Percentiles rank a stretch among this genome's conserved stretches.
Conservation (phyloP, 2,329 filamentous ascomycete species). For the Neodidymelliopsis sp. region DNA sequence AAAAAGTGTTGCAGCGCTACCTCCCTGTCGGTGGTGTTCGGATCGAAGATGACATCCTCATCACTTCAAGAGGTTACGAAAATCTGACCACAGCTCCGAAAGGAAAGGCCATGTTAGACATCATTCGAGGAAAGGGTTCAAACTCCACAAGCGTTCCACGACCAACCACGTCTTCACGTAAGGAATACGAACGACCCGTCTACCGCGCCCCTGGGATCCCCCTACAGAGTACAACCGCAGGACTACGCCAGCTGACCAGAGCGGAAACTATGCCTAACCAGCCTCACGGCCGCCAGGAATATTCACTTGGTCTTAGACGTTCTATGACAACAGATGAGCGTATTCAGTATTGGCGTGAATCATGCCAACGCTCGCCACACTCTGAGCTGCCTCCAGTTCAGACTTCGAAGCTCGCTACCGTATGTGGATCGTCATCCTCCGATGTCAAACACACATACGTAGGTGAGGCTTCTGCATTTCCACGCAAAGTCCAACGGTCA, state of each 20-base stretch:
- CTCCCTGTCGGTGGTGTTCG: constrained; percentile 82
- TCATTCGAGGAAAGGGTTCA: constrained; percentile 50
- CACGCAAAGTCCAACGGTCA: background rate
- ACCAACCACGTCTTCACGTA: background rate
- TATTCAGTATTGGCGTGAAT: constrained; percentile 26
- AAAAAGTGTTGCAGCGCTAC: constrained; percentile 75
- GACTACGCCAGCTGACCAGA: constrained; percentile 26
- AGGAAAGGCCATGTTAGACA: constrained; percentile 68
- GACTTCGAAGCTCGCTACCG: constrained; percentile 3
- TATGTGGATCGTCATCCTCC: constrained; percentile 28
- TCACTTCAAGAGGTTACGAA: constrained; percentile 72
- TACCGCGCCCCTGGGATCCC: constrained; percentile 40
- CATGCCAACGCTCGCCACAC: background rate
- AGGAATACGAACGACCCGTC: constrained; percentile 18
- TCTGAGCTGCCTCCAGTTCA: background rate
- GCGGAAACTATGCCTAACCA: constrained; percentile 34
- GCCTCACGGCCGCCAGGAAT: constrained; percentile 30
- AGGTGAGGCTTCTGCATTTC: background rate
- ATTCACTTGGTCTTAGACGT: constrained; percentile 26
- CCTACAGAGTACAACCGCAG: constrained; percentile 16
- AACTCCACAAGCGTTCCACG: background rate
- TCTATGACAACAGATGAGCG: constrained; percentile 37
- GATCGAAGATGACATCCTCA: constrained; percentile 76
- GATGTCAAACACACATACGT: constrained; percentile 29
- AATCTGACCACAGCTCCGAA: constrained; percentile 78